Evolutionary conservation across 352 stramenopile species (phyloP).

Genomic region (Phytopythium boreale): DNA sequence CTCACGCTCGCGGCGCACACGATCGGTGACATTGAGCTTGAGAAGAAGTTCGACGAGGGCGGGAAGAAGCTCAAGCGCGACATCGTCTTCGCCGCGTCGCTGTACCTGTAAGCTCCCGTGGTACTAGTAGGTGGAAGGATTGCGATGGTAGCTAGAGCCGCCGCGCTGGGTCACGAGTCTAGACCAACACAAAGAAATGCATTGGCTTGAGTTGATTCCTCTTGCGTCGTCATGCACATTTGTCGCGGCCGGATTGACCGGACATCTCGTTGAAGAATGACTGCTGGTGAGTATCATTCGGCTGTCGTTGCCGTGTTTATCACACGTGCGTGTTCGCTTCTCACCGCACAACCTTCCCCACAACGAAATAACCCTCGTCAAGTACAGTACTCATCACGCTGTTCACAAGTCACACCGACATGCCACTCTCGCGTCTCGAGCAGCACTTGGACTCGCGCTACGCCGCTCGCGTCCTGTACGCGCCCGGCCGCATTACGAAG

Average conservation of each 20-base stretch:
- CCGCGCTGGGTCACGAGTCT: neutral
- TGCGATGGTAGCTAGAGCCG: neutral
- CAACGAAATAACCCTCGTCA: neutral
- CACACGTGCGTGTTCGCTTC: too few relatives aligned
- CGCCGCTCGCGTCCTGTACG: neutral
- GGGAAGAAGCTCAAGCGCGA: conserved; percentile 97
- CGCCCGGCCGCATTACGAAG: conserved; percentile 3
- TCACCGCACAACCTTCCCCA: neutral
- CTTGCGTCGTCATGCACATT: neutral
- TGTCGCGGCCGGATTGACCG: too few relatives aligned
- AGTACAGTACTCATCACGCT: too few relatives aligned
- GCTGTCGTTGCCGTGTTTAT: too few relatives aligned
- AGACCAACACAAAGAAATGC: neutral
- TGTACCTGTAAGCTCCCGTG: conserved; percentile 92
- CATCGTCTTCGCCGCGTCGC: conserved; percentile 99
- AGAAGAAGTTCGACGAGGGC: conserved; percentile 97
- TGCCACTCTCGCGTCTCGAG: conserved; percentile 1
- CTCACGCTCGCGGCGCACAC: conserved; percentile 93
- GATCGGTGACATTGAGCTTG: conserved; percentile 96
- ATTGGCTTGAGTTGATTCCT: neutral
- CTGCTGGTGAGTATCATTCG: too few relatives aligned
- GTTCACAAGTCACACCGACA: neutral
- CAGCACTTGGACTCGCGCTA: conserved; percentile 1
- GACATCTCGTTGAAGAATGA: too few relatives aligned
- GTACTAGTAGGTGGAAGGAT: neutral